Evolutionary conservation across 495 filamentous ascomycete species (phyloP).

Genomic region (Clohesyomyces aquaticus): DNA sequence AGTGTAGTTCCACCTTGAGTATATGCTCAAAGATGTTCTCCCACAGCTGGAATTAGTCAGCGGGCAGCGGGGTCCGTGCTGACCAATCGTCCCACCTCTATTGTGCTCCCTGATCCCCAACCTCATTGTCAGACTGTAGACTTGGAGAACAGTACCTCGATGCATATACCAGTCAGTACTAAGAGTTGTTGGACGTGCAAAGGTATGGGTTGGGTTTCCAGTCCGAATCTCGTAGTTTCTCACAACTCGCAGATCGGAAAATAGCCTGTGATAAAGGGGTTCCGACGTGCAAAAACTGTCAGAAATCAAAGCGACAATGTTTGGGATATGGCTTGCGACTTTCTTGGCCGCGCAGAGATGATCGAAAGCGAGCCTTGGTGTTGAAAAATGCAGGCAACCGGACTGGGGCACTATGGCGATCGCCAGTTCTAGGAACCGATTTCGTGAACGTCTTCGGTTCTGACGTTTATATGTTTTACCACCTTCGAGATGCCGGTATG

Average conservation of each 20-base stretch:
- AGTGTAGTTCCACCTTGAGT: too few species aligned
- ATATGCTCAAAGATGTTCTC: too few species aligned
- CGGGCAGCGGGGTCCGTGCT: too few species aligned
- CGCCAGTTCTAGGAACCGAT: background rate
- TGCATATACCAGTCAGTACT: background rate
- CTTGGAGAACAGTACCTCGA: background rate
- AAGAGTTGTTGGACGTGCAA: constrained; percentile 18
- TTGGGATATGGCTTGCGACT: constrained; percentile 10
- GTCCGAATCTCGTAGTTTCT: background rate
- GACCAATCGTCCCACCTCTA: too few species aligned
- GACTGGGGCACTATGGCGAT: background rate
- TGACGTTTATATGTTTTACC: background rate
- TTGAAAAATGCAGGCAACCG: background rate
- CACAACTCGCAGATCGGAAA: constrained; percentile 11
- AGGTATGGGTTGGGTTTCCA: background rate
- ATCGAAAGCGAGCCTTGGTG: constrained; percentile 9
- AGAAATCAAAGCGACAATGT: constrained; percentile 1
- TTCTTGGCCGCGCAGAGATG: constrained; percentile 19
- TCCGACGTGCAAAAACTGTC: constrained; percentile 10
- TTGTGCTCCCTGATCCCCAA: background rate
- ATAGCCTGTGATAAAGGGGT: constrained; percentile 9
- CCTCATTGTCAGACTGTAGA: background rate
- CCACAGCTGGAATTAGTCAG: too few species aligned
- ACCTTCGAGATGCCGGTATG: background rate
- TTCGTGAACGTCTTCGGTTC: constrained; percentile 1